Evolutionary conservation across 805 yeast species (phyloP), one percentile per base, ranked within the genome.

Genomic region (Kuraishia piskuri): DNA sequence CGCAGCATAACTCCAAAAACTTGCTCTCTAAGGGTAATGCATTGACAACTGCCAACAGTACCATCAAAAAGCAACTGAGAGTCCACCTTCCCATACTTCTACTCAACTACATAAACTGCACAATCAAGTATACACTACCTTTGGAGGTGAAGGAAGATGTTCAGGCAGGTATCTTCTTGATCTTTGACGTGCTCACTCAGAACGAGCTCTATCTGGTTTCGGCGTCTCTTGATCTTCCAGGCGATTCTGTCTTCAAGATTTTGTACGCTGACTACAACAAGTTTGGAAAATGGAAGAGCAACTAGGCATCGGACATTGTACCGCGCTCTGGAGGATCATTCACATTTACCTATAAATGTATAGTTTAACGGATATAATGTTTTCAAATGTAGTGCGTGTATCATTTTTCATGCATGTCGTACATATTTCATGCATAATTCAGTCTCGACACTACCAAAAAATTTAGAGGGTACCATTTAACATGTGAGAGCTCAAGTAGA

Each of bases 101-200:
- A 49, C 67, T 81, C 45, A 78, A 80, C 56, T 90, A 83, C 60
- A 73, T 88, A 26, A 71, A 73, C 54, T 61, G 24, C 9, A 48
- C 23, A 4, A 17, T 31, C 14, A 48, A n/a, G 10, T 31, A 26
- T 9, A 25, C 22, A 31, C 17, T 47, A 14, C 26, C 23, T 17
- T 25, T 47, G 49, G 48, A 45, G 14, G 77, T 86, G 56, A 68
- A 74, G 2, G 78, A 76, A 14, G 72, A 71, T 14, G 57, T 92
- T 26, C 66, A 76, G 17, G 68, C 75, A 0, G 88, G 87, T 1
- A 66, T 88, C 19, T 88, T 77, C 60, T 68, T 78, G 50, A 70
- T 88, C 2, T 81, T 91, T 61, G 90, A 87, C 61, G 76, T 87
- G 1, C 64, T 90, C 37, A 84, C 96, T 0, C 75, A 74, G 44